Evolutionary conservation across 306 rosid genomes (phyloP), one percentile per base, ranked within the genome.

Genomic region (Clitoria ternatea): DNA sequence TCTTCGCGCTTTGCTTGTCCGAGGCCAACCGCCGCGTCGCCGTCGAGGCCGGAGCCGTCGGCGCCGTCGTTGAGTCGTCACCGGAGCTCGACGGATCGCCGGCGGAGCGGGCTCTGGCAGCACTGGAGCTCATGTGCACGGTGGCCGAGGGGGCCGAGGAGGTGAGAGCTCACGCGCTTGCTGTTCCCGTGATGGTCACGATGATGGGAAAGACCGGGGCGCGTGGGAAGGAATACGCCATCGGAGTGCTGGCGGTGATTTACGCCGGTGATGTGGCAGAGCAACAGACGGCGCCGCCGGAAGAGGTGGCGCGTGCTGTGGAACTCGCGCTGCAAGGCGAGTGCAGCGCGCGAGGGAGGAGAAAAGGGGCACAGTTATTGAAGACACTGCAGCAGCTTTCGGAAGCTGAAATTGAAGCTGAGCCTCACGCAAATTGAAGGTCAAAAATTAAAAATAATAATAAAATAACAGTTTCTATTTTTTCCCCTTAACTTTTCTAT

Each of bases 241-340:
- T 93, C 1, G 86, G 98, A n/a, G 91, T 93, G 14, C 74, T 93
- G 23, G 88, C 88, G 1, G 97, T 90, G 24, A 76, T 93, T 1
- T 93, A 85, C 47, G 82, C 83, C 0, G 83, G 78, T 6, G 76
- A 5, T 4, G 37, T 6, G 3, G 69, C 33, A 18, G 79, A 73
- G 6, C 83, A 70, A 8, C 61, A 7, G 4, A 70, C 74, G 7
- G 92, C 97, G 1, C 97, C 98, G 10, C 84, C 97, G 0, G 97
- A 90, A 55, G 97, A 89, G 77, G 96, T 94, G 92, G 98, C 92
- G 81, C 94, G 97, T 81, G 98, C 96, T 1, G 96, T 94, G 36
- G 91, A 78, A 26, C 79, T 94, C 7, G 97, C 97, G 0, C 81
- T 94, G 53, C 84, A 85, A 59, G 96, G 92, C 1, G 94, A 87